phyloP scores from a whole-genome alignment of 306 rosid species.

The Vachellia pachyceras region DNA sequence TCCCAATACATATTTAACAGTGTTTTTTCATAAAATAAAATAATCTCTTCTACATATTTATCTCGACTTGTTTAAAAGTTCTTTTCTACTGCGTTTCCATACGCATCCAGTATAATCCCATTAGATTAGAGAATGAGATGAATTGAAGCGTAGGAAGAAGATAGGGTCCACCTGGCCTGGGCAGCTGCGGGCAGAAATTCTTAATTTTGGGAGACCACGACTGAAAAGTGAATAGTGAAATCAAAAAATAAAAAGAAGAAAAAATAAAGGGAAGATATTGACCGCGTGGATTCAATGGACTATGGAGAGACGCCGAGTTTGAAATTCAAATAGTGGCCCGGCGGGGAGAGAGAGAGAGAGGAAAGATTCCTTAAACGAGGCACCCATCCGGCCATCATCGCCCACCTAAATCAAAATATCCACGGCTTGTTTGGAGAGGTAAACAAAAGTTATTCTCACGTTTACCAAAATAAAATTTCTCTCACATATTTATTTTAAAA shows the following conservation, averaged over 20 bases:
- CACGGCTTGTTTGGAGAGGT: too few relatives aligned
- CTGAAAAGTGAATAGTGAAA: background rate
- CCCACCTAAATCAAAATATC: background rate
- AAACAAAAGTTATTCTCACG: too few relatives aligned
- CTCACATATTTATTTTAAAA: too few relatives aligned
- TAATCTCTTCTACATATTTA: too few relatives aligned
- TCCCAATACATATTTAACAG: too few relatives aligned
- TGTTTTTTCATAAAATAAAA: too few relatives aligned
- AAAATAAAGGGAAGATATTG: conserved; percentile 24
- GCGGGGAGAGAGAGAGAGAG: conserved; percentile 14
- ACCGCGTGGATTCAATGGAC: conserved; percentile 40
- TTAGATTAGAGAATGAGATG: too few relatives aligned
- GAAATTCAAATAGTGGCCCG: conserved; percentile 34
- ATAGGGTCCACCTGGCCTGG: background rate
- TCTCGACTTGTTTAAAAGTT: too few relatives aligned
- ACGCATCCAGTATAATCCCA: too few relatives aligned
- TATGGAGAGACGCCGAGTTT: conserved; percentile 61
- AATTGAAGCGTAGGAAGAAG: background rate
- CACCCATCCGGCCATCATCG: conserved; percentile 9
- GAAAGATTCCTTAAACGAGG: conserved; percentile 54
- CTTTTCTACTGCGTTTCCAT: too few relatives aligned
- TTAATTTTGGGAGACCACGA: background rate
- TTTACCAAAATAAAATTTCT: background rate
- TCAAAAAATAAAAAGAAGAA: background rate
- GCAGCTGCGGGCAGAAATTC: background rate